Percentiles rank a stretch among this genome's conserved stretches.
Conservation (phyloP, 352 stramenopile species). For the Phytophthora melonis region DNA sequence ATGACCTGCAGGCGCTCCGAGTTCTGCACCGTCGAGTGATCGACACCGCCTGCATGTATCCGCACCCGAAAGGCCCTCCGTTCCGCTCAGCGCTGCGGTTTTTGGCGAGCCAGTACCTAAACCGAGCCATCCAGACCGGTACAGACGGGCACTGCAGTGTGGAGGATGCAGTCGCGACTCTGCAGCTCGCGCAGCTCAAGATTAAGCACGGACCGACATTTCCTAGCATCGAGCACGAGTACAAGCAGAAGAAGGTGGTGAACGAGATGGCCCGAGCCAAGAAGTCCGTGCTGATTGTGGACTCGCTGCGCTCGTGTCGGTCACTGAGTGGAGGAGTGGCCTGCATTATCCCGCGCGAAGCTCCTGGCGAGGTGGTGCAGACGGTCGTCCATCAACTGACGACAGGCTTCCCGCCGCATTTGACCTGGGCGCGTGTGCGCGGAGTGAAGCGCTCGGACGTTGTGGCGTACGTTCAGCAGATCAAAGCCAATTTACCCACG, state of each 20-base stretch:
- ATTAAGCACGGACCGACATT: conserved; percentile 82
- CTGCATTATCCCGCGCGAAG: conserved; percentile 67
- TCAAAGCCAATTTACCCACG: conserved; percentile 58
- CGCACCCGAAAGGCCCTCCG: conserved; percentile 78
- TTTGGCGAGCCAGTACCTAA: conserved; percentile 75
- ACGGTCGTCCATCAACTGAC: conserved; percentile 82
- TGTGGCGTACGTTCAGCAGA: conserved; percentile 37
- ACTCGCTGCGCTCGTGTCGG: conserved; percentile 69
- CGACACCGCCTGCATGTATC: conserved; percentile 86
- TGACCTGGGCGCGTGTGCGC: conserved; percentile 80
- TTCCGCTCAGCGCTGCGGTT: conserved; percentile 85
- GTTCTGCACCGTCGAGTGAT: conserved; percentile 82
- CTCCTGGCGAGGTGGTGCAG: conserved; percentile 53
- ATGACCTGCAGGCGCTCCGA: conserved; percentile 77
- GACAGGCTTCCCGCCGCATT: conserved; percentile 80
- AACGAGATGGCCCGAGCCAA: conserved; percentile 73
- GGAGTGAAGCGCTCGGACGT: conserved; percentile 57
- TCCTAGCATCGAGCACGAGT: conserved; percentile 73
- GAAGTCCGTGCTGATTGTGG: conserved; percentile 84
- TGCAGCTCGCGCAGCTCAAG: conserved; percentile 82
- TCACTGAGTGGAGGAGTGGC: conserved; percentile 70
- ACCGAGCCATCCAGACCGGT: conserved; percentile 76
- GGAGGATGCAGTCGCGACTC: conserved; percentile 80
- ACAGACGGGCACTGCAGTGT: conserved; percentile 83
- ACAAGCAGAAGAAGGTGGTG: conserved; percentile 84